phyloP scores from a whole-genome alignment of 148 eudicot species.

The Mesembryanthemum crystallinum region DNA sequence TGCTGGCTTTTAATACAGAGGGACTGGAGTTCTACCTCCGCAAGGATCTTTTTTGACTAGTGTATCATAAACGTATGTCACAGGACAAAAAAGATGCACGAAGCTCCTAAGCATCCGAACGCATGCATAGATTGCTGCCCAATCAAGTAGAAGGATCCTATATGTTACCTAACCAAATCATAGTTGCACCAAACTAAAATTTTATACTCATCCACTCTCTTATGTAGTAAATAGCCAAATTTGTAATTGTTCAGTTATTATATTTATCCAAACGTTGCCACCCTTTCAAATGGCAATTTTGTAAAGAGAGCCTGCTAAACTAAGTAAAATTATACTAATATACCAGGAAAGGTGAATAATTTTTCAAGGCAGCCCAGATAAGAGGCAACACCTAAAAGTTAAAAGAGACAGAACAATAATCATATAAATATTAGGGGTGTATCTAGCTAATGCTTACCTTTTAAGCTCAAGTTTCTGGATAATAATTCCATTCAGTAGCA shows the following conservation, averaged over 20 bases:
- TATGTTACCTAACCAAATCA: no score
- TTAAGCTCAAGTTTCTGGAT: constrained; percentile 61
- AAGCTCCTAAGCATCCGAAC: no score
- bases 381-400: not conserved
- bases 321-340: not conserved
- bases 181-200: not conserved
- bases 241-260: not conserved
- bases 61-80: not conserved
- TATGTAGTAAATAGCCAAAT: not conserved
- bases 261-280: not conserved
- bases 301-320: not conserved
- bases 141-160: no score
- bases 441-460: constrained; percentile 39
- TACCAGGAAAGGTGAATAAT: not conserved
- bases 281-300: not conserved
- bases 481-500: constrained; percentile 63
- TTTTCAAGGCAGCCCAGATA: not conserved
- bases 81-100: not conserved
- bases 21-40: not conserved
- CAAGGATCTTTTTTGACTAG: not conserved
- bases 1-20: not conserved
- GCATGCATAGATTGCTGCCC: no score
- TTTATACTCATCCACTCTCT: not conserved
- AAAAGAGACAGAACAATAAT: not conserved
- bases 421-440: not conserved